Evolutionary conservation across 805 yeast species (phyloP).

Genomic region (Lipomyces starkeyi): DNA sequence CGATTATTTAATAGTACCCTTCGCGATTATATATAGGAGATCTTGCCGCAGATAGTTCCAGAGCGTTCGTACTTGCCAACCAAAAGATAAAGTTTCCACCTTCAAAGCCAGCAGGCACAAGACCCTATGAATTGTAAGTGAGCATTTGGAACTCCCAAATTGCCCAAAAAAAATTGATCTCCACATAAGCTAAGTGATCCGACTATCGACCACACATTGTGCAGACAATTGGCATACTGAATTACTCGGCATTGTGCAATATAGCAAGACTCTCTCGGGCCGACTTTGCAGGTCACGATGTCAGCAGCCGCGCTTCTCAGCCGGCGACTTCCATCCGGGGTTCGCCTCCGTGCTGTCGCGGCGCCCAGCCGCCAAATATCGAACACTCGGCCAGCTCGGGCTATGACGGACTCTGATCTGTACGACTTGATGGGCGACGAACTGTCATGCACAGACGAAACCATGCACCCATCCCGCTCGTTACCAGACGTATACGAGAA

Average conservation of each 20-base stretch:
- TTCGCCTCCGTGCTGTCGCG: background rate
- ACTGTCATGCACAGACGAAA: background rate
- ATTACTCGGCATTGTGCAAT: background rate
- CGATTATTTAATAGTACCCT: too few species aligned
- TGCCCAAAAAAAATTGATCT: background rate
- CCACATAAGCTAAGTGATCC: background rate
- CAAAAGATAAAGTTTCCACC: too few species aligned
- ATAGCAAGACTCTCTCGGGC: background rate
- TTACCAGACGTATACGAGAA: slow-evolving; percentile 23
- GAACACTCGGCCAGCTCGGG: background rate
- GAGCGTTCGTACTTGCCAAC: too few species aligned
- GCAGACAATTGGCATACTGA: background rate
- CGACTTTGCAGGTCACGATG: background rate
- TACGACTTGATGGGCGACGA: background rate
- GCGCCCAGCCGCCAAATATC: background rate
- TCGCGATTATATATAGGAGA: too few species aligned
- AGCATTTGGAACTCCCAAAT: background rate
- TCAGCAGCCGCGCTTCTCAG: background rate
- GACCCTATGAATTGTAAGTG: background rate
- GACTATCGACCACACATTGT: too few species aligned
- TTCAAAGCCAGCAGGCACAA: background rate
- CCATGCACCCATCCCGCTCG: slow-evolving; percentile 10
- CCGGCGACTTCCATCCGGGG: background rate
- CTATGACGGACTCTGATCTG: background rate
- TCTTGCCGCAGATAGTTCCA: too few species aligned